Evolutionary conservation across 257 asterid species (phyloP), one percentile per base, ranked within the genome.

Genomic region (Solanum boliviense): DNA sequence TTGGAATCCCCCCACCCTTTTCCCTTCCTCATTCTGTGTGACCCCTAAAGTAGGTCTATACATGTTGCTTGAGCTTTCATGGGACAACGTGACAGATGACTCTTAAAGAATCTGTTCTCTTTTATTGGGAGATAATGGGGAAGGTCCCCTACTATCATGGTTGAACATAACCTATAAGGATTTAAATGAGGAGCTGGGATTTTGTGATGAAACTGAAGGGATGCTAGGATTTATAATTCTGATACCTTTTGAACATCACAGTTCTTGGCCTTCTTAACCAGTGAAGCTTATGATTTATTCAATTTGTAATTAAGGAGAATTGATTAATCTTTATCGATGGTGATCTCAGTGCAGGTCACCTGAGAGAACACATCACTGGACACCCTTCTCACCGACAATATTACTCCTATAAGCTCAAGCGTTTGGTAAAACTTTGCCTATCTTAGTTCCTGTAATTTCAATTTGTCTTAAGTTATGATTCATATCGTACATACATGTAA

Each of bases 271-370:
- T 81, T 27, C 67, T 46, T 56, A 46, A 46, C 29, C 39, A 46
- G 85, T 18, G 85, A 65, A 46, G 85, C 41, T 81, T 81, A 46
- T 81, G 85, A 48, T 29, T 29, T 79, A 35, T 48, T 48, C 13
- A 44, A 27, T 82, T 48, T 48, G 39, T 82, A 39, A 31, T 74
- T 56, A 27, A 67, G 18, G 21, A 25, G 65, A 75, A 76, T 78
- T 84, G 31, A 27, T 36, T 31, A 36, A 90, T 87, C 86, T 89
- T 92, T 89, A 90, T 86, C 35, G 39, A 67, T 89, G 89, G 85
- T 41, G 72, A 34, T 88, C 85, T 88, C 98, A 96, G 98, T 93
- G 94, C 95, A 93, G 99, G 98, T 89, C 99, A 96, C 86, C 90
- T 95, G 91, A 91, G 90, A 83, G 90, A 94, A 89, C 98, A 94